Conservation (phyloP, 257 asterid genomes). For the Penstemon newberryi region DNA sequence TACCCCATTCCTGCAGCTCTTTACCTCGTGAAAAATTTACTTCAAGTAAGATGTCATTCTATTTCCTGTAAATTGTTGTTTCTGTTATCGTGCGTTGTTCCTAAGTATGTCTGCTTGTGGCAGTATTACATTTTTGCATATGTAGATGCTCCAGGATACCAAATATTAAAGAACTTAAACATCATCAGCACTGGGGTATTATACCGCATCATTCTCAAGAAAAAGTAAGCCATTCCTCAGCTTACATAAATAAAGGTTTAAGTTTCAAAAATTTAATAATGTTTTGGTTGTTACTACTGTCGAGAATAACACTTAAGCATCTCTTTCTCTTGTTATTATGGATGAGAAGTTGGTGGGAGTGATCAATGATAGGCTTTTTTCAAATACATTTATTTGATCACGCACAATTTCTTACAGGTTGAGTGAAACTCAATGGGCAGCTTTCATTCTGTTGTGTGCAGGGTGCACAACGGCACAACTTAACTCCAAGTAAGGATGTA, state of each 20-base stretch:
- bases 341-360: constrained; percentile 26
- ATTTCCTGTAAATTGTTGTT: constrained; percentile 3
- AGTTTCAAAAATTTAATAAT: constrained; percentile 14
- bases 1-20: constrained; percentile 98
- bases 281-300: constrained; percentile 16
- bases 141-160: constrained; percentile 99
- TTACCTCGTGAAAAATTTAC: constrained; percentile 91
- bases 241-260: constrained; percentile 23
- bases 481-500: constrained; percentile 68
- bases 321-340: constrained; percentile 8
- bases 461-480: constrained; percentile 99
- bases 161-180: constrained; percentile 90
- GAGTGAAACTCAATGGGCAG: constrained; percentile 98
- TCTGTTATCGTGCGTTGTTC: constrained; percentile 19
- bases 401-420: constrained; percentile 49
- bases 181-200: constrained; percentile 95
- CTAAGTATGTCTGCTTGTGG: constrained; percentile 36
- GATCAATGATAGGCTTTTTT: constrained; percentile 1
- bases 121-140: constrained; percentile 95
- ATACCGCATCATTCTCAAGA: constrained; percentile 88
- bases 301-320: constrained; percentile 3
- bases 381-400: constrained; percentile 15
- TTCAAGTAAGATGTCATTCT: constrained; percentile 63
- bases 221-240: constrained; percentile 56
- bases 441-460: constrained; percentile 87